Conservation (phyloP, 768 basidiomycete genomes). For the Lepiota subincarnata region DNA sequence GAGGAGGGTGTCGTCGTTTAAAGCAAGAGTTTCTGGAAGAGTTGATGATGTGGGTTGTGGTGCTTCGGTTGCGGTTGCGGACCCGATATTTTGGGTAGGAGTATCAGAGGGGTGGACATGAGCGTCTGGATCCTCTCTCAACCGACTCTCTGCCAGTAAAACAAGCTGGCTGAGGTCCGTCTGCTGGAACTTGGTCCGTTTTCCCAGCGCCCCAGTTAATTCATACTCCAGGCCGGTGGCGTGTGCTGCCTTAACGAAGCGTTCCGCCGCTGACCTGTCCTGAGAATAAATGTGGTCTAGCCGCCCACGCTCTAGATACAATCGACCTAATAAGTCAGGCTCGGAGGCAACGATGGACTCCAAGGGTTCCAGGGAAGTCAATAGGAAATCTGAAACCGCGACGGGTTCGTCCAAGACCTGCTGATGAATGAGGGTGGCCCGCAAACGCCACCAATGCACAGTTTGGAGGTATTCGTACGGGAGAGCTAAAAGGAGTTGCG, state of each 20-base stretch:
- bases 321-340: conserved; percentile 61
- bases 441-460: conserved; percentile 80
- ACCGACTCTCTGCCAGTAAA: conserved; percentile 83
- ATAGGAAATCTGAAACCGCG: conserved; percentile 41
- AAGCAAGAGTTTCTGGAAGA: conserved; percentile 73
- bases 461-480: conserved; percentile 49
- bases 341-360: conserved; percentile 37
- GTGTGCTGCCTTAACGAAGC: conserved; percentile 73
- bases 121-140: conserved; percentile 30
- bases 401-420: conserved; percentile 84
- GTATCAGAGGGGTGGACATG: conserved; percentile 11
- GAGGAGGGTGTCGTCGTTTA: conserved; percentile 95
- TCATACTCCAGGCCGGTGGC: conserved; percentile 82
- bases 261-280: conserved; percentile 73
- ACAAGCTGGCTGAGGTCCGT: conserved; percentile 86
- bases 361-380: conserved; percentile 40
- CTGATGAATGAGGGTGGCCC: conserved; percentile 67
- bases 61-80: conserved; percentile 7
- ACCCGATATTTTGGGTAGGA: conserved; percentile 10
- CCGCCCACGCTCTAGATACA: conserved; percentile 75
- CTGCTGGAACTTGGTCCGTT: conserved; percentile 91
- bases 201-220: conserved; percentile 89
- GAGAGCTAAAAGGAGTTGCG: conserved; percentile 61
- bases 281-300: conserved; percentile 72
- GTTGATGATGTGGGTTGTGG: conserved; percentile 13